phyloP scores from a whole-genome alignment of 192 early-diverging fungal species.

The Dimargaris verticillata region DNA sequence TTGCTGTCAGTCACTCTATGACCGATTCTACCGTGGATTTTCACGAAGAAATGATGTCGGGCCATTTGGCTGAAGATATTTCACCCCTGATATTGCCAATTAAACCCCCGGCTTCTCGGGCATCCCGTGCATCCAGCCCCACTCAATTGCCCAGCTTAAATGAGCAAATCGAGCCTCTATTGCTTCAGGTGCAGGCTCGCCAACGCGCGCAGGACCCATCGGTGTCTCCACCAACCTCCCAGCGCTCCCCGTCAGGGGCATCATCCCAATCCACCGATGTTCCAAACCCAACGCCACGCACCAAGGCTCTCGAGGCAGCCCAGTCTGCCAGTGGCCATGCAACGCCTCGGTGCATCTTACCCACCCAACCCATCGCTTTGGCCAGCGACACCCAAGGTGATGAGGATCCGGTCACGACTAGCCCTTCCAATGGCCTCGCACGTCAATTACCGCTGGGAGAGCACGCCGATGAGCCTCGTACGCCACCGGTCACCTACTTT shows the following conservation, averaged over 20 bases:
- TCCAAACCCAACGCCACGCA: neutral
- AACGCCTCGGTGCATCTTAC: neutral
- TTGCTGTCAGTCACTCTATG: no score
- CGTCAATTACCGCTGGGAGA: no score
- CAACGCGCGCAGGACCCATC: no score
- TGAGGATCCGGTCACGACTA: no score
- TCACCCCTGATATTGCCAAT: conserved; percentile 4
- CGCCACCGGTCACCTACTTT: conserved; percentile 2
- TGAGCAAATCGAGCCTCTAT: neutral
- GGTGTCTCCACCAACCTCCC: no score
- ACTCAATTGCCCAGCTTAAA: neutral
- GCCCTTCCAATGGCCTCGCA: no score
- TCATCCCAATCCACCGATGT: no score
- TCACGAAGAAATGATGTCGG: conserved; percentile 40
- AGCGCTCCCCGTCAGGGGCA: no score
- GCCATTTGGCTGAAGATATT: conserved; percentile 16
- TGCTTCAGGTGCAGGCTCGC: conserved; percentile 4
- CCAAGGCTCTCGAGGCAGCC: neutral
- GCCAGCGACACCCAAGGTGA: no score
- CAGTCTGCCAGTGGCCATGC: neutral
- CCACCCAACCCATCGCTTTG: neutral
- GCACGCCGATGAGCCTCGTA: no score
- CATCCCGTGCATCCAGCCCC: neutral
- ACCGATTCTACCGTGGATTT: conserved; percentile 34
- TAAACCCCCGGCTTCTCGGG: conserved; percentile 1